Evolutionary conservation across 768 basidiomycete genomes (phyloP), one percentile per base, ranked within the genome.

Genomic region (Serendipita vermifera): DNA sequence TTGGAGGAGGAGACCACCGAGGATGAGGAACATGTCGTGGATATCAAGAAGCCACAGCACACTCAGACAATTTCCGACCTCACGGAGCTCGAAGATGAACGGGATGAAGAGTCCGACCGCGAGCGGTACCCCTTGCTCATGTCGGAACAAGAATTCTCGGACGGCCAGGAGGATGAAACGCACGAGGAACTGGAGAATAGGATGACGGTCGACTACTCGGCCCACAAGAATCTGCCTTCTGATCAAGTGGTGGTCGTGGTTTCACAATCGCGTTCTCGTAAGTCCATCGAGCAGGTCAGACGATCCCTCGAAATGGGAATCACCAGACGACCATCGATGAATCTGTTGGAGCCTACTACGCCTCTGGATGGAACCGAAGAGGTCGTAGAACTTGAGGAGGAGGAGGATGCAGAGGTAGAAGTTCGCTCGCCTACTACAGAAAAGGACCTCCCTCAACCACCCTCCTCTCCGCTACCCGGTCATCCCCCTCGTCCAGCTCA

Each of bases 301-400:
- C 64, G 58, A 58, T 61, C 68, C n/a, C 64, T 75, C 24, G 73
- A 75, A 59, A 66, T 67, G 17, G 73, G 73, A 51, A 65, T 76
- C 6, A 66, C 71, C 55, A 82, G 80, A n/a, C 78, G 77, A n/a
- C 68, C 69, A 22, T 79, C 80, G 0, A 58, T 66, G 22, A 31
- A 51, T 22, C 5, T 51, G 46, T 15, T 51, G 5, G 46, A 51
- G 27, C 46, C 46, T 4, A 27, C 46, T 27, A 51, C 17, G 55
- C 60, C 13, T 66, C 59, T n/a, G 48, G 67, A 63, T n/a, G 71
- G 66, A 15, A 78, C 75, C 2, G 78, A 78, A 35, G 73, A 78
- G 36, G 76, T 79, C 59, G 74, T 73, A 33, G 79, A 78, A 14
- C 78, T 75, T 41, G 82, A 77, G 77, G 82, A 78, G 64, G 80